Evolutionary conservation across 2,329 filamentous ascomycete species (phyloP).

Genomic region (Diaporthe helianthi): DNA sequence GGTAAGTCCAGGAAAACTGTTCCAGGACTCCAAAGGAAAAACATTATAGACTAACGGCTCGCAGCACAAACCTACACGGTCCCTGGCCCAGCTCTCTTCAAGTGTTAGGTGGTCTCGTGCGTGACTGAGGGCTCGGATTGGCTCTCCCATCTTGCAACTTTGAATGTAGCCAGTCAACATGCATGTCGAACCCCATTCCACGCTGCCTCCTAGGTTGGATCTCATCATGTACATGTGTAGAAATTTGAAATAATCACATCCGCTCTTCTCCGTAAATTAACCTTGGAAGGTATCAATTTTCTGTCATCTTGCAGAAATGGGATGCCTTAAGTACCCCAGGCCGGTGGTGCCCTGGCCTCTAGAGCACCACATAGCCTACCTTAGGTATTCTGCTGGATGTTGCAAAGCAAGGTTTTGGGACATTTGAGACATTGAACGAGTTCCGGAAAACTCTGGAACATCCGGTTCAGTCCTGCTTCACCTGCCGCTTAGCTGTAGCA

Average conservation of each 20-base stretch:
- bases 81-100: conserved; percentile 56
- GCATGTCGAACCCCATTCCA: not conserved
- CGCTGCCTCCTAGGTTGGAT: not conserved
- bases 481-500: not conserved
- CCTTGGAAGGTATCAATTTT: too few species aligned
- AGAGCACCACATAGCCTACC: too few species aligned
- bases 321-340: too few species aligned
- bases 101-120: conserved; percentile 45
- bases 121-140: not conserved
- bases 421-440: not conserved
- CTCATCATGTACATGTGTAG: too few species aligned
- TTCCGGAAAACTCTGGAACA: not conserved
- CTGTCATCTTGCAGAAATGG: not conserved
- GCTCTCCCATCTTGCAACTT: not conserved
- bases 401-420: too few species aligned
- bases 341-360: too few species aligned
- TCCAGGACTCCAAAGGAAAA: not conserved
- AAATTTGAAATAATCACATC: not conserved
- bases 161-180: not conserved
- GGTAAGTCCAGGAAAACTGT: conserved; percentile 41
- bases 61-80: conserved; percentile 51
- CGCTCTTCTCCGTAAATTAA: not conserved
- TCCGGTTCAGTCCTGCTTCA: not conserved
- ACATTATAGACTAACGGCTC: not conserved
- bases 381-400: not conserved